A percentile compares a stretch with the other conserved stretches of the same genome.
Conservation (phyloP, 202 grass and related monocot genomes). For the Zizania palustris region DNA sequence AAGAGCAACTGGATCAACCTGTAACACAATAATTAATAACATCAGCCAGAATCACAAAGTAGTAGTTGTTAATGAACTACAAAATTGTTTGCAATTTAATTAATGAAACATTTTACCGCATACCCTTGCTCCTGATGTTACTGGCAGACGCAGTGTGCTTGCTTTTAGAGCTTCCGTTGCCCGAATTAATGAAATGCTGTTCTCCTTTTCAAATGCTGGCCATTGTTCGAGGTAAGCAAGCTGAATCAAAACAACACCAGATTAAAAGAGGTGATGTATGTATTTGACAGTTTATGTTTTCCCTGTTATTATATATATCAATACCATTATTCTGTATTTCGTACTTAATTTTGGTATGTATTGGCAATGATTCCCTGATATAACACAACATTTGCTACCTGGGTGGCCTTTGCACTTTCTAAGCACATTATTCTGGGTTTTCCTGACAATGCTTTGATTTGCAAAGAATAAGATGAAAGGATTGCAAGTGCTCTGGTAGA, state of each 20-base stretch:
- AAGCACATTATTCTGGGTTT: not conserved
- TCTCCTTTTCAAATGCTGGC: conserved; percentile 62
- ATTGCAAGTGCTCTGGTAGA: not conserved
- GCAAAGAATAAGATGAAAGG: not conserved
- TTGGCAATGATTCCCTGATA: not conserved
- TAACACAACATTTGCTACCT: not conserved
- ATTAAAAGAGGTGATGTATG: conserved; percentile 13
- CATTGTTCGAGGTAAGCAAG: conserved; percentile 80
- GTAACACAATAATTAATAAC: conserved; percentile 33
- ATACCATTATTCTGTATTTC: not conserved
- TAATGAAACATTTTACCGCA: conserved; percentile 29
- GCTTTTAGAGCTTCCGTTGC: conserved; percentile 79
- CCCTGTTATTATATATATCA: not conserved
- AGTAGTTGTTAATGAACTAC: not conserved
- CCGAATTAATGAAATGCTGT: conserved; percentile 62
- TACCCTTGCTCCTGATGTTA: conserved; percentile 81
- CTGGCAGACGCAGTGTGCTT: conserved; percentile 74
- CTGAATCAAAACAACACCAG: conserved; percentile 51
- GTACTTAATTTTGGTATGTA: not conserved
- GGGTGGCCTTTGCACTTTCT: not conserved
- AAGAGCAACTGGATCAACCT: conserved; percentile 73
- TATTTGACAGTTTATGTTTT: conserved; percentile 11
- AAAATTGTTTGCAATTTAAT: conserved; percentile 30
- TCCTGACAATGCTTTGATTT: not conserved
- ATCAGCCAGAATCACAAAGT: conserved; percentile 18